Evolutionary conservation across 192 early-diverging fungal genomes (phyloP), one percentile per base, ranked within the genome.

Genomic region (Radiomyces spectabilis): DNA sequence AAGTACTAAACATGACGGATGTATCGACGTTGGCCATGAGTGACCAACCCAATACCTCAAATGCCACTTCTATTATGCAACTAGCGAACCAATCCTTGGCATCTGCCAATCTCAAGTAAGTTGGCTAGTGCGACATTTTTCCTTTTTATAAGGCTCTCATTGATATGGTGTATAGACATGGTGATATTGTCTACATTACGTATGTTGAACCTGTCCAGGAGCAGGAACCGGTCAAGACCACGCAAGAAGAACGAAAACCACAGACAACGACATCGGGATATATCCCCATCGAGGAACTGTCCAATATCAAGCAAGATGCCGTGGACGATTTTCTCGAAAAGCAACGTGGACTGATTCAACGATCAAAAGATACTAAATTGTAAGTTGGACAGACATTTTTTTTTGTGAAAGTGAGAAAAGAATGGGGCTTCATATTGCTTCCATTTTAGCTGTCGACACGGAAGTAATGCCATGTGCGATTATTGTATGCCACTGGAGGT

Each of bases 401-500:
- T 31, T 2, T 24, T 33, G 6, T 18, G 21, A n/a, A n/a, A n/a
- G n/a, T n/a, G n/a, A n/a, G n/a, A n/a, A n/a, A n/a, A n/a, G n/a
- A n/a, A n/a, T n/a, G n/a, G n/a, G n/a, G n/a, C n/a, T n/a, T n/a
- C n/a, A n/a, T n/a, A n/a, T n/a, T n/a, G n/a, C n/a, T n/a, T n/a
- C n/a, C n/a, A n/a, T 35, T 49, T 8, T 65, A 88, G 89, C 59
- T 93, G 92, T 63, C 82, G 80, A 30, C 92, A 94, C 65, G 77
- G 83, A 21, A 42, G 55, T 9, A 73, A 84, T 30, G 92, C 88
- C 26, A 94, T 94, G 92, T 94, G 92, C 62, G 90, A 94, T 59
- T 93, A 94, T 59, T 94, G 92, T 58, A 81, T 89, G 79, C 92
- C 92, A 12, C 65, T 94, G 35, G 84, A 96, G 52, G 76, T 78